Percentiles rank a stretch among this genome's conserved stretches.
phyloP scores from a whole-genome alignment of 176 grass and related monocot species.

The Melocanna baccifera region DNA sequence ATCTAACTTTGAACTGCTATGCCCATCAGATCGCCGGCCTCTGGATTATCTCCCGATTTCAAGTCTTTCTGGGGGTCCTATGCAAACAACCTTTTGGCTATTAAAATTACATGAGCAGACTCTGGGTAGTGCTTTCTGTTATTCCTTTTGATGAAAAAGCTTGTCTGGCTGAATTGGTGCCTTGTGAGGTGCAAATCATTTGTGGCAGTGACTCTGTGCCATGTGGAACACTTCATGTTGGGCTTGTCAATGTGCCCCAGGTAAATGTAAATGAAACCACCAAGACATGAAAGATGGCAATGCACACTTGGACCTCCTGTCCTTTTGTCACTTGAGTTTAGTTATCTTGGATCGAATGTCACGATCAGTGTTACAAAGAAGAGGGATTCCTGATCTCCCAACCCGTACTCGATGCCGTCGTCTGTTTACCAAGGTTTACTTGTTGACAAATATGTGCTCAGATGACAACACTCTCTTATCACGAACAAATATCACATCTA shows the following conservation, averaged over 20 bases:
- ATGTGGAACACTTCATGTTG: neutral
- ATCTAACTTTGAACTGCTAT: neutral
- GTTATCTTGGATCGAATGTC: neutral
- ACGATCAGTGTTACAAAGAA: neutral
- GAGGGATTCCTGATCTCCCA: neutral
- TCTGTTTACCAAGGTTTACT: neutral
- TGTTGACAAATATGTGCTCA: neutral
- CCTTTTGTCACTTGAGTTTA: neutral
- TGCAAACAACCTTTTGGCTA: conserved; percentile 8
- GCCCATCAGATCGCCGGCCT: neutral
- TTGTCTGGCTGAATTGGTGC: conserved; percentile 6
- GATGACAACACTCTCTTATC: neutral
- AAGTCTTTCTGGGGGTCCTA: neutral
- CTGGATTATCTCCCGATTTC: neutral
- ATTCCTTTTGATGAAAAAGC: conserved; percentile 23
- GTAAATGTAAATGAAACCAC: neutral
- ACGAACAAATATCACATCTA: neutral
- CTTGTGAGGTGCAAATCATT: conserved; percentile 28
- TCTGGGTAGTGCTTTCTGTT: neutral
- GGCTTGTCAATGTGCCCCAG: neutral
- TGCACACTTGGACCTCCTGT: neutral
- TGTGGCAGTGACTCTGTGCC: neutral
- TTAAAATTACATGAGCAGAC: neutral
- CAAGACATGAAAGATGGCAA: neutral
- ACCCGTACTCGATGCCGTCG: neutral